Conservation (phyloP, 1,284 basidiomycete genomes). For the Ustilago curta region DNA sequence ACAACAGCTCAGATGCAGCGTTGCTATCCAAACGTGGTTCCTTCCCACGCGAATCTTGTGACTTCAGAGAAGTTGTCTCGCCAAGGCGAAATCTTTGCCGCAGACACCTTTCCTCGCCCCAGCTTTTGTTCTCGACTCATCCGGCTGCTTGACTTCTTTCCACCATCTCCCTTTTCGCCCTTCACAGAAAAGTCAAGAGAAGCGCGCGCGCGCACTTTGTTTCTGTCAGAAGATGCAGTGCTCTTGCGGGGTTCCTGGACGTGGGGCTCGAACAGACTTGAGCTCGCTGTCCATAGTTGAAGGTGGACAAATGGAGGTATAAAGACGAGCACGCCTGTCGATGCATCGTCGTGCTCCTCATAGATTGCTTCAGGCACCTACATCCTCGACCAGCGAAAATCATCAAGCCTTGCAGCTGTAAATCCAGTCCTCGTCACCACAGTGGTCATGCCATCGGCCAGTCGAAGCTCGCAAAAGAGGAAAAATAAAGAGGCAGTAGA, state of each 20-base stretch:
- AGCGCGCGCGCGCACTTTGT: neutral
- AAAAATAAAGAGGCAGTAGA: neutral
- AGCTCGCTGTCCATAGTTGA: neutral
- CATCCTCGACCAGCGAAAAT: neutral
- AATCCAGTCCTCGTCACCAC: neutral
- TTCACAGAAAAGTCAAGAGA: neutral
- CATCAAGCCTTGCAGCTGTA: neutral
- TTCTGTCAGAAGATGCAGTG: neutral
- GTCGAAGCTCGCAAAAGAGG: conserved; percentile 7
- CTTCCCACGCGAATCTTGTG: conserved; percentile 19
- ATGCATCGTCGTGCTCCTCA: neutral
- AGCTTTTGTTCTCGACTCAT: neutral
- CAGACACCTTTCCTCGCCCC: neutral
- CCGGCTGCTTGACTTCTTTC: neutral
- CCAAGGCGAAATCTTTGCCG: neutral
- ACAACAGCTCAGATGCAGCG: neutral
- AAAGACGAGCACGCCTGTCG: conserved; percentile 12
- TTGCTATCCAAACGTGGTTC: neutral
- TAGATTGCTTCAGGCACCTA: neutral
- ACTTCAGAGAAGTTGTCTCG: conserved; percentile 11
- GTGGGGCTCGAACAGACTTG: neutral
- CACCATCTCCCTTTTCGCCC: neutral
- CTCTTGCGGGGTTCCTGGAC: neutral
- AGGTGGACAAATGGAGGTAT: neutral
- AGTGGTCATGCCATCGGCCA: conserved; percentile 7